These are phyloP conservation scores for Ophiocordyceps camponoti-saundersi DNA, from an alignment of 2,329 filamentous ascomycete genomes.

Conservation along the genomic window DNA sequence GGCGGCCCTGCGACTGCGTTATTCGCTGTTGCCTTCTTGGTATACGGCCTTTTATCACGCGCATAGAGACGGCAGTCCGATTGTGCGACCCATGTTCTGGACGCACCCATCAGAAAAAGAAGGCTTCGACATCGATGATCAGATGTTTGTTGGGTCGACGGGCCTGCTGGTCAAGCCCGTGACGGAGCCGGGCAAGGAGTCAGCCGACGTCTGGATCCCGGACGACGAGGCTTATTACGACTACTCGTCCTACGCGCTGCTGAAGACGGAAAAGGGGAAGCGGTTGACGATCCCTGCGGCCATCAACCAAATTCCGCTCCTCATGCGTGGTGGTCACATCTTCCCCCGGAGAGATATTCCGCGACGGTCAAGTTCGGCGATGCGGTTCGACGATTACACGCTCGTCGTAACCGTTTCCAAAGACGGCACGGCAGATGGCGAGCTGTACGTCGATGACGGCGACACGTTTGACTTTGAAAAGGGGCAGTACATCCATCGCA, in stretches of 20 bases:
- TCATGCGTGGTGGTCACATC: constrained; percentile 89
- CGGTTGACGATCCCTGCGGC: constrained; percentile 55
- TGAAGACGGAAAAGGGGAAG: constrained; percentile 54
- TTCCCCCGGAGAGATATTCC: constrained; percentile 80
- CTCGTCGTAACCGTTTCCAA: constrained; percentile 59
- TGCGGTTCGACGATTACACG: constrained; percentile 92
- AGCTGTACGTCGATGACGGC: constrained; percentile 83
- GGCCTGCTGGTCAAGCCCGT: constrained; percentile 90
- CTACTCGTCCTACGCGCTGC: constrained; percentile 74
- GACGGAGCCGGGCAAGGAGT: constrained; percentile 55
- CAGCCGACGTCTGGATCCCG: constrained; percentile 69
- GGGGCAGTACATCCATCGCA: constrained; percentile 77
- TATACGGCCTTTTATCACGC: constrained; percentile 95
- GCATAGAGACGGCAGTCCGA: constrained; percentile 64
- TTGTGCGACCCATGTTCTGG: constrained; percentile 85
- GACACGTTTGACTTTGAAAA: constrained; percentile 78
- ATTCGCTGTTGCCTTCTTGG: constrained; percentile 80
- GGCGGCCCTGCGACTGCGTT: constrained; percentile 72
- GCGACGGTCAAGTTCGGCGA: constrained; percentile 68
- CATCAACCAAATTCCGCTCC: constrained; percentile 69
- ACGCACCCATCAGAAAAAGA: constrained; percentile 72
- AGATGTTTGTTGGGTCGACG: constrained; percentile 78
- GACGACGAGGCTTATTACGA: constrained; percentile 87
- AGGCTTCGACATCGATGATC: constrained; percentile 81
- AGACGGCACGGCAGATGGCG: constrained; percentile 46